Conservation (phyloP, 805 yeast species). For the Lipomyces lipofer region DNA sequence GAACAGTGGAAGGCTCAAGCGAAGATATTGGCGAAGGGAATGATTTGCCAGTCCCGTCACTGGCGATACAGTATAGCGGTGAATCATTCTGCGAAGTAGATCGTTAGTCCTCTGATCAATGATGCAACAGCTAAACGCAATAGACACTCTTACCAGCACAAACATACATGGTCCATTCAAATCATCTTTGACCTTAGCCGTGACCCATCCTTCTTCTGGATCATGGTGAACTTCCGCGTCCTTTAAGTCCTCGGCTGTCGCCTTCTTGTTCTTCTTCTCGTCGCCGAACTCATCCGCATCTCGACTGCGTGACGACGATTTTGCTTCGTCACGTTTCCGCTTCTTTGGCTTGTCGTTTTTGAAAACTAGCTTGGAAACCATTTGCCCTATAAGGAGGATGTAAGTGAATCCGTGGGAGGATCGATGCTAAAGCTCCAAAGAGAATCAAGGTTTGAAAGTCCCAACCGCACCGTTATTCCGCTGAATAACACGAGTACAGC, state of each 20-base stretch:
- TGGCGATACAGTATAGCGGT: constrained; percentile 24
- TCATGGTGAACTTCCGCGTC: constrained; percentile 9
- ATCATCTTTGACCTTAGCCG: constrained; percentile 37
- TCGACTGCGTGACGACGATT: no score
- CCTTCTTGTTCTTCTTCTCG: constrained; percentile 2
- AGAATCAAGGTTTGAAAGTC: no score
- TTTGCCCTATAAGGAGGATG: no score
- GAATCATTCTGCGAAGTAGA: constrained; percentile 10
- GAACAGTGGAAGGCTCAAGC: constrained; percentile 39
- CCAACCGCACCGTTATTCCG: no score
- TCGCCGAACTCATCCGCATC: constrained; percentile 21
- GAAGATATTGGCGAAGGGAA: constrained; percentile 29
- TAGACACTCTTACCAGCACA: constrained; percentile 19
- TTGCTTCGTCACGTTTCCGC: constrained; percentile 11
- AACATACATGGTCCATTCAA: constrained; percentile 42
- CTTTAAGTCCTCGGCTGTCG: constrained; percentile 7
- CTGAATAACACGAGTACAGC: no score
- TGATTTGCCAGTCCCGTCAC: constrained; percentile 35
- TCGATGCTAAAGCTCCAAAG: no score
- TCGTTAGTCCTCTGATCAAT: not conserved
- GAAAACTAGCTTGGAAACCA: constrained; percentile 44
- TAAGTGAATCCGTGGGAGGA: no score
- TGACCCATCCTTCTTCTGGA: constrained; percentile 34
- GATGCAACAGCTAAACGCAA: not conserved
- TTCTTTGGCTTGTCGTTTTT: constrained; percentile 41